A percentile compares a stretch with the other conserved stretches of the same genome.
These are phyloP conservation scores for Lanmaoa rubissima DNA, from an alignment of 768 basidiomycete species.

Conservation along the genomic window DNA sequence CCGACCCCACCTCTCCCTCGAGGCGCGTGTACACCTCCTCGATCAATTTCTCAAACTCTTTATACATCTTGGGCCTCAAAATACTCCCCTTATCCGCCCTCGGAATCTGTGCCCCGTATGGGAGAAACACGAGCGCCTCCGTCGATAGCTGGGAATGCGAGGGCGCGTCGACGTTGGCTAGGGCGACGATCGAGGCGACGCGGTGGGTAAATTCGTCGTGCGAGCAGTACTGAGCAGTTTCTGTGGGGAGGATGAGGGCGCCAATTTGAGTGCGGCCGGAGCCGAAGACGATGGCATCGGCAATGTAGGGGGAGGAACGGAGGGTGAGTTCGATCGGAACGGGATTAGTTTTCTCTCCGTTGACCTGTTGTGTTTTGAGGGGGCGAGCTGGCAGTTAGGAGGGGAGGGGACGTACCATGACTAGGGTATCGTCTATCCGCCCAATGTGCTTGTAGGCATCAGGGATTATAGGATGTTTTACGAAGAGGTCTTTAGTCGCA, in stretches of 20 bases:
- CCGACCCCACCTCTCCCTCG: conserved; percentile 37
- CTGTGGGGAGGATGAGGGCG: conserved; percentile 48
- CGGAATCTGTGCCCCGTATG: conserved; percentile 47
- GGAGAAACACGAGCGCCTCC: conserved; percentile 51
- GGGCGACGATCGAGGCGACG: conserved; percentile 42
- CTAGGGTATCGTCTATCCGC: conserved; percentile 54
- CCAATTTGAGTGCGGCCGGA: conserved; percentile 48
- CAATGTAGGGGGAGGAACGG: conserved; percentile 44
- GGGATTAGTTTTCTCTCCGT: conserved; percentile 57
- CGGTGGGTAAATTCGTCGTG: conserved; percentile 33
- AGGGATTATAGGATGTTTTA: conserved; percentile 43
- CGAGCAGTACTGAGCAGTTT: conserved; percentile 30
- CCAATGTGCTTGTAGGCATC: conserved; percentile 49
- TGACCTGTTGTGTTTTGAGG: conserved; percentile 31
- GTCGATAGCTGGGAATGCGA: conserved; percentile 50
- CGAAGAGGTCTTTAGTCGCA: conserved; percentile 55
- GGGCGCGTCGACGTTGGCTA: conserved; percentile 52
- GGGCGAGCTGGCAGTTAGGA: neutral
- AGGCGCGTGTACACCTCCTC: conserved; percentile 40
- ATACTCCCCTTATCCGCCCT: conserved; percentile 52
- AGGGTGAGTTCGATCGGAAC: conserved; percentile 53
- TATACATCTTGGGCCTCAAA: conserved; percentile 48
- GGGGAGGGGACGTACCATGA: conserved; percentile 24
- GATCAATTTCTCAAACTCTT: conserved; percentile 47
- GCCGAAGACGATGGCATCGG: conserved; percentile 56